A percentile compares a stretch with the other conserved stretches of the same genome.
Evolutionary conservation across 2,329 filamentous ascomycete species (phyloP).

Genomic region (Fusarium sp.): DNA sequence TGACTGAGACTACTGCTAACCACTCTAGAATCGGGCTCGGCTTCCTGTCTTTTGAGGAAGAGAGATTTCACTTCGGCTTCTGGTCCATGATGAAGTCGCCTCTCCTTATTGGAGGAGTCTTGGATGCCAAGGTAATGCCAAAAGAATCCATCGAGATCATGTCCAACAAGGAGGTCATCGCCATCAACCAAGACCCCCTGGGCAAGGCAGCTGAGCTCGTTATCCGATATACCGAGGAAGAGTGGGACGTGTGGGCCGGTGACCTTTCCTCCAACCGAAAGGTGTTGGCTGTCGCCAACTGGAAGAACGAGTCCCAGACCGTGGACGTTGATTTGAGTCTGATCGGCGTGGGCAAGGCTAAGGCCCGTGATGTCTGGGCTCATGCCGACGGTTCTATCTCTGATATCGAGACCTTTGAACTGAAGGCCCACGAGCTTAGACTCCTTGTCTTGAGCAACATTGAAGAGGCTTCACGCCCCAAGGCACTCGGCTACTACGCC

Average conservation of each 20-base stretch:
- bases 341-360: slow-evolving; percentile 54
- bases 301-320: slow-evolving; percentile 57
- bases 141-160: slow-evolving; percentile 56
- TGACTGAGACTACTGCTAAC: background rate
- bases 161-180: slow-evolving; percentile 65
- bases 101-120: slow-evolving; percentile 59
- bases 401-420: slow-evolving; percentile 47
- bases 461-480: slow-evolving; percentile 31
- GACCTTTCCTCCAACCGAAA: slow-evolving; percentile 56
- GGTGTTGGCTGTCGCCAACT: slow-evolving; percentile 63
- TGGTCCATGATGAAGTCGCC: slow-evolving; percentile 66
- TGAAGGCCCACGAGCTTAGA: slow-evolving; percentile 54
- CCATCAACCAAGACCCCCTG: slow-evolving; percentile 68
- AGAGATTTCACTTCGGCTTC: slow-evolving; percentile 64
- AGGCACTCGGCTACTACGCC: slow-evolving; percentile 54
- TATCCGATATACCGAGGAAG: slow-evolving; percentile 59
- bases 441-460: slow-evolving; percentile 54
- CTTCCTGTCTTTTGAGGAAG: slow-evolving; percentile 58
- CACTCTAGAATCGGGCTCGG: slow-evolving; percentile 57
- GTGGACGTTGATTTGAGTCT: slow-evolving; percentile 56
- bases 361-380: slow-evolving; percentile 56
- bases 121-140: slow-evolving; percentile 53
- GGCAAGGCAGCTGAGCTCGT: slow-evolving; percentile 63
- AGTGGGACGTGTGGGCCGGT: slow-evolving; percentile 65
- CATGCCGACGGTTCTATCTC: slow-evolving; percentile 49